These are phyloP conservation scores for Phaeophleospora eucalypticola DNA, from an alignment of 2,329 filamentous ascomycete species.

Conservation along the genomic window DNA sequence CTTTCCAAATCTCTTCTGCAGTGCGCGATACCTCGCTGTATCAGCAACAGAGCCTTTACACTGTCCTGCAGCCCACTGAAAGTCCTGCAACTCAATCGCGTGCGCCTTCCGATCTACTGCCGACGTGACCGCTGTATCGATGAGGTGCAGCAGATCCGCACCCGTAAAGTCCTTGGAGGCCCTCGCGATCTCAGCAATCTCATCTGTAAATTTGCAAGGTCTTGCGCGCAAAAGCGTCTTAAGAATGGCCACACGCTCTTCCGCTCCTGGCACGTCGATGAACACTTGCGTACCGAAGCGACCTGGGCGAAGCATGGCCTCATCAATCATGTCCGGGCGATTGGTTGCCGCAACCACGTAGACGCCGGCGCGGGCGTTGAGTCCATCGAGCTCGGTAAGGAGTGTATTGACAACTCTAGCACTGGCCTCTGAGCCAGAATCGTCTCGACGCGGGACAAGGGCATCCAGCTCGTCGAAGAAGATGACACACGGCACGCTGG, in stretches of 20 bases:
- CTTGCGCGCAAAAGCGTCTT: slow-evolving; percentile 59
- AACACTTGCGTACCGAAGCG: slow-evolving; percentile 85
- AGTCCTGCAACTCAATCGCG: background rate
- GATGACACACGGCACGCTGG: slow-evolving; percentile 84
- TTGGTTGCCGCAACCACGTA: slow-evolving; percentile 96
- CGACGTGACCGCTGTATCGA: slow-evolving; percentile 56
- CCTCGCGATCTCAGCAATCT: slow-evolving; percentile 55
- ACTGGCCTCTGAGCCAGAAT: slow-evolving; percentile 71
- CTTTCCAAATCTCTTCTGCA: background rate
- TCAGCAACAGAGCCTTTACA: background rate
- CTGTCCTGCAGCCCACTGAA: background rate
- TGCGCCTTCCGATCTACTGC: slow-evolving; percentile 47
- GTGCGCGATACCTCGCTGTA: background rate
- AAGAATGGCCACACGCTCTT: slow-evolving; percentile 82
- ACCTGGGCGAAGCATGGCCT: slow-evolving; percentile 88
- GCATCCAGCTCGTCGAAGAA: slow-evolving; percentile 99
- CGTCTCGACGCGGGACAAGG: slow-evolving; percentile 78
- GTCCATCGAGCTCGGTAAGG: slow-evolving; percentile 87
- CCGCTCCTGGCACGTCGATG: slow-evolving; percentile 74
- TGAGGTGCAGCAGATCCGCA: slow-evolving; percentile 58
- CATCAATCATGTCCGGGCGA: slow-evolving; percentile 91
- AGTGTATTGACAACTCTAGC: slow-evolving; percentile 91
- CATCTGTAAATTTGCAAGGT: slow-evolving; percentile 47
- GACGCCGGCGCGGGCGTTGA: slow-evolving; percentile 70
- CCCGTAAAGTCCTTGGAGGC: slow-evolving; percentile 73